Conservation (phyloP, 176 grass and related monocot species). For the Phoenix dactylifera region DNA sequence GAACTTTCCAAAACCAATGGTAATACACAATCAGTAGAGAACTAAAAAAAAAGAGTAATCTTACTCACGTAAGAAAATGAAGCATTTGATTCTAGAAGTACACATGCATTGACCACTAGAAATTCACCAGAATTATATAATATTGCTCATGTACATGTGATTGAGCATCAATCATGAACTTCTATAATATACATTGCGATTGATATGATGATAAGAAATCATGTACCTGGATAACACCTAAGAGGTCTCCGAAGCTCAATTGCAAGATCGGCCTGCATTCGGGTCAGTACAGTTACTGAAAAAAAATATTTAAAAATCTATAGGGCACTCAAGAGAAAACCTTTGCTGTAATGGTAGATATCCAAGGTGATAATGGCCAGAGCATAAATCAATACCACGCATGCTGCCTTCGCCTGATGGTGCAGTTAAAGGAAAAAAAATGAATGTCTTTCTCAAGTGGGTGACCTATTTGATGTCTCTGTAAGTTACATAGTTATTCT, state of each 20-base stretch:
- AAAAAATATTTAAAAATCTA: slow-evolving; percentile 1
- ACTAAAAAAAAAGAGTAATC: too few species aligned
- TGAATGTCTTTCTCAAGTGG: slow-evolving; percentile 20
- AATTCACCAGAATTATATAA: too few species aligned
- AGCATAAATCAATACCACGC: slow-evolving; percentile 84
- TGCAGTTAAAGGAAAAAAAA: slow-evolving; percentile 18
- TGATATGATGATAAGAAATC: neutral
- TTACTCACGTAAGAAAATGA: too few species aligned
- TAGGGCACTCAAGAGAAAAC: slow-evolving; percentile 34
- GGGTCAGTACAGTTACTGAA: slow-evolving; percentile 7
- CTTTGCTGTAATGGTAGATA: slow-evolving; percentile 72
- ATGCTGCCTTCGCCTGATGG: slow-evolving; percentile 77
- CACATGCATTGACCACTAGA: neutral
- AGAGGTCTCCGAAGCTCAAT: slow-evolving; percentile 69
- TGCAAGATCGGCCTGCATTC: slow-evolving; percentile 66
- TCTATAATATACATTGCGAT: neutral
- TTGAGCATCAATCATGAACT: neutral
- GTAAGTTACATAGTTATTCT: too few species aligned
- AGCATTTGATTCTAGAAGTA: too few species aligned
- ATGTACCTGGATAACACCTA: slow-evolving; percentile 79
- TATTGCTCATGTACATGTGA: too few species aligned
- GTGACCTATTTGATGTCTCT: too few species aligned
- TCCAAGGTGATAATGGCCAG: slow-evolving; percentile 72
- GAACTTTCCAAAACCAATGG: too few species aligned
- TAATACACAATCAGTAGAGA: too few species aligned